Evolutionary conservation across 176 grass and related monocot species (phyloP).

Genomic region (Zoysia japonica): DNA sequence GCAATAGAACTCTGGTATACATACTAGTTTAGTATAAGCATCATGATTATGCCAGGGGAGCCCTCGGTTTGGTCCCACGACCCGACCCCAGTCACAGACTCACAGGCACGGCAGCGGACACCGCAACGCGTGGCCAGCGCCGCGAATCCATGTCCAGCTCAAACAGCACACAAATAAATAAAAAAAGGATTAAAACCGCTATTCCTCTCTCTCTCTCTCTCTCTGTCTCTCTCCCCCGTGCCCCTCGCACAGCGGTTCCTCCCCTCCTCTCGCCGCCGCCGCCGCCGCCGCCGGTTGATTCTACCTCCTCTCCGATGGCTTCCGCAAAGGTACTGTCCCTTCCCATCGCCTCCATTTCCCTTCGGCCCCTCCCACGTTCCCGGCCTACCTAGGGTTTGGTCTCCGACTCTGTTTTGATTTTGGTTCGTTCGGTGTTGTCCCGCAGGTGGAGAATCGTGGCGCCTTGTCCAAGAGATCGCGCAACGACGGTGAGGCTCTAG

Average conservation of each 20-base stretch:
- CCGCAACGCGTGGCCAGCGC: background rate
- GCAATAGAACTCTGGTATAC: too few relatives aligned
- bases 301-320: slow-evolving; percentile 43
- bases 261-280: background rate
- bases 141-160: background rate
- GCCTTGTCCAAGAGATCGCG: slow-evolving; percentile 84
- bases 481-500: slow-evolving; percentile 66
- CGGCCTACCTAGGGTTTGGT: background rate
- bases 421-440: slow-evolving; percentile 15
- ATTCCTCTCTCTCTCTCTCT: background rate
- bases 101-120: background rate
- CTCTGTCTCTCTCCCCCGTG: background rate
- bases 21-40: too few relatives aligned
- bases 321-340: slow-evolving; percentile 52
- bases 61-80: background rate
- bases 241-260: background rate
- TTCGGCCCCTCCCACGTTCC: background rate
- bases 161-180: background rate
- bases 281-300: background rate
- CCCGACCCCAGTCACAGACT: background rate
- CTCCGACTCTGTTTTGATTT: slow-evolving; percentile 16
- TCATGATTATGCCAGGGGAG: too few relatives aligned
- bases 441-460: slow-evolving; percentile 74
- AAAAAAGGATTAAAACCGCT: too few relatives aligned
- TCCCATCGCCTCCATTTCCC: background rate